Evolutionary conservation across 2,329 filamentous ascomycete genomes (phyloP).

Genomic region (Colletotrichum orbiculare): DNA sequence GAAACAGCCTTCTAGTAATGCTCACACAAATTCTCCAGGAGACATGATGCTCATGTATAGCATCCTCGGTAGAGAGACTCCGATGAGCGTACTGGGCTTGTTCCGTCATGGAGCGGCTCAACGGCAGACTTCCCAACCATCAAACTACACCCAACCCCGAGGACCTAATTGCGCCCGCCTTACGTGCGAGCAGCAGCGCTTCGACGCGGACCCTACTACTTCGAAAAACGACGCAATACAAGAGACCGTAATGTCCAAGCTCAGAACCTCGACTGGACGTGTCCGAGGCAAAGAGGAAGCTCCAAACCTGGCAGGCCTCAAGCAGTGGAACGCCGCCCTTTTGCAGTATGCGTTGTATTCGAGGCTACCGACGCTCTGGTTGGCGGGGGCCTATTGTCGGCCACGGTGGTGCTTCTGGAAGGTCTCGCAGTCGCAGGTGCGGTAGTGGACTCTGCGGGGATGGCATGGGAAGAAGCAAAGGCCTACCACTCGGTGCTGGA

Average conservation of each 20-base stretch:
- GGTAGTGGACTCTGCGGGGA: constrained; percentile 65
- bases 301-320: constrained; percentile 44
- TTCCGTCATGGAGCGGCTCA: constrained; percentile 76
- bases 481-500: constrained; percentile 61
- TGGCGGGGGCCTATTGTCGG: constrained; percentile 64
- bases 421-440: constrained; percentile 64
- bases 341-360: constrained; percentile 68
- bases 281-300: constrained; percentile 49
- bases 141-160: constrained; percentile 69
- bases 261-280: no score
- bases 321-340: constrained; percentile 67
- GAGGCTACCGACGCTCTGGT: constrained; percentile 75
- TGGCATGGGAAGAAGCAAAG: constrained; percentile 69
- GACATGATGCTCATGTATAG: constrained; percentile 60
- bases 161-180: constrained; percentile 68
- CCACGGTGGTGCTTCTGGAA: constrained; percentile 63
- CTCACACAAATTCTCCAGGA: constrained; percentile 52
- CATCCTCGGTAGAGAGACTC: constrained; percentile 69
- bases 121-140: constrained; percentile 65
- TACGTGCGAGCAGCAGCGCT: constrained; percentile 50
- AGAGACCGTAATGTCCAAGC: no score
- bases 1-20: constrained; percentile 50
- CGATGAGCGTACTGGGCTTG: constrained; percentile 79
- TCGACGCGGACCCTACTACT: constrained; percentile 69
- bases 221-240: constrained; percentile 67